Base-by-base conservation (phyloP, 1,139 yeast species). In the Trichomonascaceae sp. region DNA sequence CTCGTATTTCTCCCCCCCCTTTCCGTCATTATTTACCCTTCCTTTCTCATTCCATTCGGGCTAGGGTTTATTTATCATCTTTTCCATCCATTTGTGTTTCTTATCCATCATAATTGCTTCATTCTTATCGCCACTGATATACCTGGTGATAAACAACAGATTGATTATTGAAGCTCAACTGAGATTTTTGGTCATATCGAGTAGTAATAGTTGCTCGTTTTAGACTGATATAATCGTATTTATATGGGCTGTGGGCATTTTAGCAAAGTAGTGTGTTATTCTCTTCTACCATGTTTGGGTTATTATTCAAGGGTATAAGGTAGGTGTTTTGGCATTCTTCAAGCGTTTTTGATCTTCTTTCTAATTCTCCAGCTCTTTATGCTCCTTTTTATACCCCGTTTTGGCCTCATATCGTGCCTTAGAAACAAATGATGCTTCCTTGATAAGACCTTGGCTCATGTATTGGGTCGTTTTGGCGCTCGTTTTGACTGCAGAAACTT, bases 401-500 rank as follows among this genome's bases (percentile, higher is more conserved):
- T 66, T 80, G 58, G 85, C 83, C 45, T 79, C 86, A 5, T 81
- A 76, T 65, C 75, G 73, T 57, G 81, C 85, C 2, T 74, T 80
- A 58, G 74, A 77, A 58, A 71, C 72, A 51, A 75, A 77, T 61
- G 76, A 76, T 58, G 65, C 75, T 54, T 63, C 78, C 20, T 66
- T 74, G 13, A 66, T 80, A 45, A 80, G 81, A 53, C 81, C 82
- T 60, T 82, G 86, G 87, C 72, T 81, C 50, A 76, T 81, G 61
- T 83, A 80, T 68, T 82, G 87, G 87, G 76, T 81, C 20, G 82
- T 81, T 2, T 65, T 73, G 53, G 81, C 79, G 10, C 64, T 75
- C 20, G 68, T 72, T 38, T 69, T 72, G 19, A 63, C 75, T n/a
- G 66, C 67, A 3, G 84, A 81, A 62, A 63, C 73, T 18, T 63